Conservation (phyloP, 2,329 filamentous ascomycete species). For the Davidsoniella eucalypti region DNA sequence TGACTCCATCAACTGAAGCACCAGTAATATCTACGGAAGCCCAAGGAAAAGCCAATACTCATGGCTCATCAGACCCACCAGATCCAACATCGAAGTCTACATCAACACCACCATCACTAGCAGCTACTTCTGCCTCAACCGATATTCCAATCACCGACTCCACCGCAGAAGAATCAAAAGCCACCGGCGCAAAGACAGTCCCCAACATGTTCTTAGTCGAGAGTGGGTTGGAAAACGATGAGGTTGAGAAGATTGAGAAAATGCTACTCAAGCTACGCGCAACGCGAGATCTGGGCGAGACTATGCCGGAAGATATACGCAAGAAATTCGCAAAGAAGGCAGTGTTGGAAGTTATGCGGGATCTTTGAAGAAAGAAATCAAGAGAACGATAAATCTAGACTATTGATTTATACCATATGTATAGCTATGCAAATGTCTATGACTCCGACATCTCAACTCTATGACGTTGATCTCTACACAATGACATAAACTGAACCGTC, state of each 20-base stretch:
- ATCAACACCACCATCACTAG: too few relatives aligned
- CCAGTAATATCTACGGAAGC: conserved; percentile 6
- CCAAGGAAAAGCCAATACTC: background rate
- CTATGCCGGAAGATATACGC: conserved; percentile 43
- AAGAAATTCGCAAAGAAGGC: conserved; percentile 43
- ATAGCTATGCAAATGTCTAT: too few relatives aligned
- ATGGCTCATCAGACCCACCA: background rate
- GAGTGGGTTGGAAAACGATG: conserved; percentile 28
- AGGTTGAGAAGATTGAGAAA: conserved; percentile 41
- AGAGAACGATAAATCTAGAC: too few relatives aligned
- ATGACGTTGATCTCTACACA: too few relatives aligned
- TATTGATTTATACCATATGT: too few relatives aligned
- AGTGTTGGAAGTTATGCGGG: conserved; percentile 48
- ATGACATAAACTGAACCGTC: too few relatives aligned
- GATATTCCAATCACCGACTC: too few relatives aligned
- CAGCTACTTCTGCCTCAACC: too few relatives aligned
- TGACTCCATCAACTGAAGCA: too few relatives aligned
- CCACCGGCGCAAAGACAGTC: too few relatives aligned
- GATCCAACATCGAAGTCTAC: background rate
- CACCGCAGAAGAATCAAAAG: too few relatives aligned
- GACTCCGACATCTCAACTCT: too few relatives aligned
- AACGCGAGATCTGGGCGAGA: conserved; percentile 40
- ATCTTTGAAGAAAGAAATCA: conserved; percentile 23
- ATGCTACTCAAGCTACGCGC: conserved; percentile 51
- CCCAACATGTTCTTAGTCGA: conserved; percentile 14